Base-by-base conservation (phyloP, 1,139 yeast species). In the Debaryomyces robertsiae region DNA sequence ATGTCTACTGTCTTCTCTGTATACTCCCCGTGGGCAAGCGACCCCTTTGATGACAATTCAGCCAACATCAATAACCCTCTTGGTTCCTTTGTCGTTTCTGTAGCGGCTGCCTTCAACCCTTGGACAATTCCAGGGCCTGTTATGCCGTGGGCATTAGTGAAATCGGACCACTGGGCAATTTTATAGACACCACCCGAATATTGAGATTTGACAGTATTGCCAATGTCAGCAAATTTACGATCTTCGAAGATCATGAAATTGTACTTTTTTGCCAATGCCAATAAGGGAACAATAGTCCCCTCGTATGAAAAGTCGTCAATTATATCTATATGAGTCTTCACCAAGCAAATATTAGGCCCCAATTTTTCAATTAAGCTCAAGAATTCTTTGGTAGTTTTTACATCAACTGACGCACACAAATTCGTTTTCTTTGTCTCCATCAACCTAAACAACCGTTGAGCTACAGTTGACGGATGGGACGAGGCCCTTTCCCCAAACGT, bases 221-320 rank as follows among this genome's bases (percentile, higher is more conserved):
- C 99, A 55, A 94, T 94, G 63, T 94, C 99, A 22, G 98, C 98
- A 65, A 94, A 94, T 69, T 94, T 94, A 50, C 99, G 79, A 66
- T 91, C 98, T 66, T 91, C 98, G 58, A 91, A 91, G 49, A 91
- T 84, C 74, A 93, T 67, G 54, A 91, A 91, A 47, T 84, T 78
- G 66, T 90, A 93, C 58, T 87, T 86, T 51, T 76, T 67, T 6
- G 96, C 79, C 25, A 91, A 69, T 43, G 63, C 79, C 46, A 84
- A 63, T 48, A 94, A 68, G 3, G 97, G 98, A 9, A 63, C 63
- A 22, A 93, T 77, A 1, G 98, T 90, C 1, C 75, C 78, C 43
- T 87, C 95, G 57, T 82, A 84, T 1, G 87, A 69, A 62, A 91
- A 94, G 61, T 94, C 98, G 45, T 84, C 89, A 39, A 94, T 73